These are phyloP conservation scores for Raphanus hybrid DNA, from an alignment of 441 rosid genomes.

Conservation along the genomic window DNA sequence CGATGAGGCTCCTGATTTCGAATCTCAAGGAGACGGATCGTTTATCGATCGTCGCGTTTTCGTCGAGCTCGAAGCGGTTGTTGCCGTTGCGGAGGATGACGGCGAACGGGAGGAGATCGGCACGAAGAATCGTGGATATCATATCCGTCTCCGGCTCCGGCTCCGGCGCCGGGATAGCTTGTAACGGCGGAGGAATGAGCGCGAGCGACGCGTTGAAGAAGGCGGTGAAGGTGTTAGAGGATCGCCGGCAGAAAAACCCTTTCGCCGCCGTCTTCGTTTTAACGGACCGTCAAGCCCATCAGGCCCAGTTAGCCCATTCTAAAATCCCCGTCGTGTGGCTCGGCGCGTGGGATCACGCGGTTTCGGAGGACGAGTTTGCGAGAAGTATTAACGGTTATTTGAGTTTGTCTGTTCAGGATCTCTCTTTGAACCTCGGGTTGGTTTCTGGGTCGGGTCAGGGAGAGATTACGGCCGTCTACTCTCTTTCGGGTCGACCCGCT, in stretches of 20 bases:
- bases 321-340: constrained; percentile 53
- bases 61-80: constrained; percentile 73
- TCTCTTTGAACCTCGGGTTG: constrained; percentile 45
- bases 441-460: constrained; percentile 37
- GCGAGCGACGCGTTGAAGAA: constrained; percentile 81
- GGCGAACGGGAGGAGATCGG: constrained; percentile 65
- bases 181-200: constrained; percentile 59
- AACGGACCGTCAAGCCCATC: constrained; percentile 54
- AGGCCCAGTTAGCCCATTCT: constrained; percentile 39
- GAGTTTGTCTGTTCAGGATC: constrained; percentile 66
- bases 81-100: constrained; percentile 76
- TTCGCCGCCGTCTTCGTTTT: constrained; percentile 60
- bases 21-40: constrained; percentile 67
- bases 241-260: constrained; percentile 81
- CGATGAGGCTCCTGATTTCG: constrained; percentile 65
- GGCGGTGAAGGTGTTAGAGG: constrained; percentile 86
- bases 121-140: constrained; percentile 65
- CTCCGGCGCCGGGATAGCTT: constrained; percentile 40
- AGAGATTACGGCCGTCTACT: constrained; percentile 38
- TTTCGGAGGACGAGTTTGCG: constrained; percentile 52
- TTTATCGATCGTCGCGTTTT: constrained; percentile 77
- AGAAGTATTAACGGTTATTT: constrained; percentile 52
- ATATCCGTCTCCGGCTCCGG: constrained; percentile 4
- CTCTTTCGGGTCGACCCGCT: constrained; percentile 38
- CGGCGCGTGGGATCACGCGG: constrained; percentile 43